Evolutionary conservation across 768 basidiomycete genomes (phyloP).

Genomic region (Boletus sp.): DNA sequence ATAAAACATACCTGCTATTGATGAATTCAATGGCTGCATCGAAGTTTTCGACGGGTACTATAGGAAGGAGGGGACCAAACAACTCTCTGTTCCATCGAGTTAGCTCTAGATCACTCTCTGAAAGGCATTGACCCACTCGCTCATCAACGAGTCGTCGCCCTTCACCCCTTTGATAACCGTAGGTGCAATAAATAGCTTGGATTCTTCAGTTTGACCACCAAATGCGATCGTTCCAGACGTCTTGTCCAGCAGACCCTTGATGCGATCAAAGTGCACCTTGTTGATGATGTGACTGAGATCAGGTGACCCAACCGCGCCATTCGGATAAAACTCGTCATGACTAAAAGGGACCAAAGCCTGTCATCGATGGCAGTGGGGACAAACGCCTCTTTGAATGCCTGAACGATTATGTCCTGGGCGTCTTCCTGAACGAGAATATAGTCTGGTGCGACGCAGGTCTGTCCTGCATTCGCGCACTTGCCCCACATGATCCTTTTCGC

Average conservation of each 20-base stretch:
- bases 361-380: slow-evolving; percentile 14
- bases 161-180: slow-evolving; percentile 67
- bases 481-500: slow-evolving; percentile 82
- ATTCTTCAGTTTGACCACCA: slow-evolving; percentile 62
- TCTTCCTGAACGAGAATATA: slow-evolving; percentile 46
- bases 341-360: slow-evolving; percentile 1
- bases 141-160: slow-evolving; percentile 69
- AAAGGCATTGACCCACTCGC: slow-evolving; percentile 49
- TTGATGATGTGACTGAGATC: slow-evolving; percentile 55
- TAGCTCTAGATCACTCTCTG: neutral
- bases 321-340: slow-evolving; percentile 38
- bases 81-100: slow-evolving; percentile 55
- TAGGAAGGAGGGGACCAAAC: slow-evolving; percentile 79
- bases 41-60: slow-evolving; percentile 66
- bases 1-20: slow-evolving; percentile 47
- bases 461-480: slow-evolving; percentile 71
- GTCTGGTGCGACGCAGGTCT: slow-evolving; percentile 69
- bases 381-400: slow-evolving; percentile 43
- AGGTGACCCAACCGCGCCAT: slow-evolving; percentile 41
- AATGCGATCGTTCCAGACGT: slow-evolving; percentile 65
- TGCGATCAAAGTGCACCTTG: slow-evolving; percentile 51
- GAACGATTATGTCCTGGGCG: slow-evolving; percentile 38
- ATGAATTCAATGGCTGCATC: slow-evolving; percentile 74
- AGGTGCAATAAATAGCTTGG: slow-evolving; percentile 63
- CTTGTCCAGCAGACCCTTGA: slow-evolving; percentile 60